phyloP scores from a whole-genome alignment of 768 basidiomycete genomes.

The Chiua virens region DNA sequence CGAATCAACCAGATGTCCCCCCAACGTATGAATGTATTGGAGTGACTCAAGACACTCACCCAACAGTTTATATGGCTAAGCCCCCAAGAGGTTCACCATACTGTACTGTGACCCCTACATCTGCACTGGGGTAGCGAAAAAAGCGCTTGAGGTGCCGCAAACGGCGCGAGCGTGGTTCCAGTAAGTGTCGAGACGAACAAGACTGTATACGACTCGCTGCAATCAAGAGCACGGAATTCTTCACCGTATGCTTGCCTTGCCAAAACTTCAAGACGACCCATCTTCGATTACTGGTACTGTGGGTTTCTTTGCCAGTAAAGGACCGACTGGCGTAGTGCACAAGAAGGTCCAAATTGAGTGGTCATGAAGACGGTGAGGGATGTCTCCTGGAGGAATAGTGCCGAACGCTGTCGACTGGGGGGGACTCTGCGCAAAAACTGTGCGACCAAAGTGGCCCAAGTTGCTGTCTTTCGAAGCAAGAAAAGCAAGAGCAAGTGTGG shows the following conservation, averaged over 20 bases:
- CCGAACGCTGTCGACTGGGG: background rate
- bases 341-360: background rate
- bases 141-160: constrained; percentile 16
- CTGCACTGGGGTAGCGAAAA: constrained; percentile 8
- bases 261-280: too few relatives aligned
- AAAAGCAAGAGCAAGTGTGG: background rate
- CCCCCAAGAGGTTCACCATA: background rate
- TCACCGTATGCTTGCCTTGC: constrained; percentile 16
- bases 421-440: constrained; percentile 8
- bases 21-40: constrained; percentile 19
- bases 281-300: too few relatives aligned
- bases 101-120: constrained; percentile 1
- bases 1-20: constrained; percentile 19
- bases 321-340: background rate
- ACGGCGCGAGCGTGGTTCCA: constrained; percentile 4
- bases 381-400: background rate
- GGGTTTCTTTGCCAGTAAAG: background rate
- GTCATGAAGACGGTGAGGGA: constrained; percentile 12
- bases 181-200: constrained; percentile 2
- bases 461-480: background rate
- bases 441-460: constrained; percentile 2
- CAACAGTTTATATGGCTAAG: constrained; percentile 14
- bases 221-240: constrained; percentile 20
- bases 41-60: constrained; percentile 35
- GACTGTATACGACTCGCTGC: constrained; percentile 13